Evolutionary conservation across 306 rosid genomes (phyloP).

Genomic region (barrel medic (Medicago truncatula)): DNA sequence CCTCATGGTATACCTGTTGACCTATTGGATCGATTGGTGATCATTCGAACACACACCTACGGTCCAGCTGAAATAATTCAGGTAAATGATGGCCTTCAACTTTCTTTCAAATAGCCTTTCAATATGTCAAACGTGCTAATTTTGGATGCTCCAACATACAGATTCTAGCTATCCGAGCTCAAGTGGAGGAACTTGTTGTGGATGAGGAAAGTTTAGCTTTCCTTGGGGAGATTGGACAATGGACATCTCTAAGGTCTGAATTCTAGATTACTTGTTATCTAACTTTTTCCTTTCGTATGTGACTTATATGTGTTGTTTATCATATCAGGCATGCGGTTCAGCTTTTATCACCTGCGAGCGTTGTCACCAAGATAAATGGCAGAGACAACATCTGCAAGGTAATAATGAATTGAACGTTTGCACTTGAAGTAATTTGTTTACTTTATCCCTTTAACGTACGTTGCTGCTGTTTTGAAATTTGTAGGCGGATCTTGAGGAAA

Average conservation of each 20-base stretch:
- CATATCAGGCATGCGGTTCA: constrained; percentile 91
- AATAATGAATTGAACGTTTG: constrained; percentile 28
- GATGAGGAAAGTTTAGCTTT: constrained; percentile 93
- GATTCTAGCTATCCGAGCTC: constrained; percentile 93
- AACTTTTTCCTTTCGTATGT: constrained; percentile 27
- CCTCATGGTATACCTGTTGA: constrained; percentile 99
- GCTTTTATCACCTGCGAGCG: constrained; percentile 85
- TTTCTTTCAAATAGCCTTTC: background rate
- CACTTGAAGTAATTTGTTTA: constrained; percentile 9
- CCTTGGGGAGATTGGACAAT: constrained; percentile 89
- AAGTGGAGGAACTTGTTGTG: constrained; percentile 82
- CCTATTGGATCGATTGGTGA: constrained; percentile 88
- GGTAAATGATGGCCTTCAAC: constrained; percentile 48
- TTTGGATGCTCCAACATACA: constrained; percentile 40
- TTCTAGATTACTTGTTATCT: constrained; percentile 34
- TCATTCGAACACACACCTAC: constrained; percentile 80
- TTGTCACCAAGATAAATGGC: constrained; percentile 92
- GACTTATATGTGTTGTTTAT: constrained; percentile 35
- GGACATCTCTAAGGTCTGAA: constrained; percentile 78
- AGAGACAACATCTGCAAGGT: constrained; percentile 94
- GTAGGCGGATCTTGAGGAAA: constrained; percentile 87
- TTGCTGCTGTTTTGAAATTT: constrained; percentile 30
- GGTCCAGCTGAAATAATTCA: constrained; percentile 96
- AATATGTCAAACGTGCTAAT: background rate
- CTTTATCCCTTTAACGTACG: background rate